phyloP scores from a whole-genome alignment of 441 rosid species.

The Sinapis alba region DNA sequence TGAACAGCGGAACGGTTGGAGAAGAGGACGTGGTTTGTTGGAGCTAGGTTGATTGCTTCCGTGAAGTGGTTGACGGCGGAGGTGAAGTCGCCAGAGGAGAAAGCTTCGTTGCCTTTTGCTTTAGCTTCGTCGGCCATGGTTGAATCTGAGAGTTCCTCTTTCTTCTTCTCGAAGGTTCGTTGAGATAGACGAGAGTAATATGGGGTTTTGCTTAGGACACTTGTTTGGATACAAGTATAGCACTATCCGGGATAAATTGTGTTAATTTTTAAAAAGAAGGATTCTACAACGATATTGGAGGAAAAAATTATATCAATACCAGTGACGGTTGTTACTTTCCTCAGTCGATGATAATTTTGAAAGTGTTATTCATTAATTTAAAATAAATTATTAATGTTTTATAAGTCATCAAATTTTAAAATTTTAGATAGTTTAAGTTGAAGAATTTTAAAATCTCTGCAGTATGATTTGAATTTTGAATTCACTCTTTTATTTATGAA shows the following conservation, averaged over 20 bases:
- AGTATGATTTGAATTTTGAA: too few species aligned
- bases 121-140: constrained; percentile 87
- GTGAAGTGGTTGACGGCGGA: constrained; percentile 68
- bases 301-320: too few species aligned
- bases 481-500: too few species aligned
- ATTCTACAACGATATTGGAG: too few species aligned
- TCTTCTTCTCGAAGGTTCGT: background rate
- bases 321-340: too few species aligned
- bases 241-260: background rate
- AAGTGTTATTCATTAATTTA: too few species aligned
- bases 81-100: constrained; percentile 72
- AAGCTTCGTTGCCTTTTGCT: constrained; percentile 89
- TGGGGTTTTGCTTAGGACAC: constrained; percentile 12
- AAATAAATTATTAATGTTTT: too few species aligned
- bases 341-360: too few species aligned
- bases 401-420: too few species aligned
- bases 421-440: too few species aligned
- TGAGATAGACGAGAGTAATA: background rate
- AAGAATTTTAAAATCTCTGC: too few species aligned
- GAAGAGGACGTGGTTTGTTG: constrained; percentile 76
- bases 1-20: constrained; percentile 86
- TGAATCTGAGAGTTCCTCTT: constrained; percentile 19
- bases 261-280: too few species aligned
- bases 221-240: constrained; percentile 14
- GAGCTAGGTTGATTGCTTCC: constrained; percentile 65